Base-by-base conservation (phyloP, 805 yeast species). In the Metahyphopichia silvanorum region DNA sequence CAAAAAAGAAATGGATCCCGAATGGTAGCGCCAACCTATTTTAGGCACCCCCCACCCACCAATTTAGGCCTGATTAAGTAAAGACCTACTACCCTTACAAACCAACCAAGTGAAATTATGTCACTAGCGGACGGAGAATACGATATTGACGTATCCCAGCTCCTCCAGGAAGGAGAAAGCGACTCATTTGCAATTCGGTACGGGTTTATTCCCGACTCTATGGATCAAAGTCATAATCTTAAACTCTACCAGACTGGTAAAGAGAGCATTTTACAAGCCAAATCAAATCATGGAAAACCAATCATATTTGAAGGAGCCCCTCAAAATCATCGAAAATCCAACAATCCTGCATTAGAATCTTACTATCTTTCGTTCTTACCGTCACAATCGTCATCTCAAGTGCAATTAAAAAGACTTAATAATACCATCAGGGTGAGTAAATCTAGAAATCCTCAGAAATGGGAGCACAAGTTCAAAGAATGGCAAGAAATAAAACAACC, bases 171-270 rank as follows among this genome's bases (percentile, higher is more conserved):
- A 40, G 11, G 26, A 33, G 4, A 19, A 21, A 11, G 13, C 21
- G 10, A 28, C 21, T 11, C 36, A 32, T 25, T 56, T 10, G 66
- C 63, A 15, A 46, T 66, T 17, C 50, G 71, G 18, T 66, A 66
- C 38, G 71, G 71, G 14, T 56, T 60, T 35, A 53, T 63, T 7
- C 69, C 70, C 4, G 67, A 61, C 31, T 52, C 66, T 17, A 54
- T 66, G 65, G 69, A 65, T 38, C 61, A 60, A 34, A 27, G 50
- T 3, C 47, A 50, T 31, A 59, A 60, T 4, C 40, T 65, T 23
- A 51, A 43, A 14, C 46, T 66, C 29, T 65, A 60, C 43, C 65
- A 62, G 32, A 52, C 50, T 33, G 56, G 55, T 32, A 57, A 55
- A 27, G 55, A 57, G 29, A 49, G 65, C 27, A 40, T 65, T 13